Percentiles rank a stretch among this genome's conserved stretches.
These are phyloP conservation scores for Trypanosoma melophagium DNA, from an alignment of 208 protist species.

Conservation along the genomic window DNA sequence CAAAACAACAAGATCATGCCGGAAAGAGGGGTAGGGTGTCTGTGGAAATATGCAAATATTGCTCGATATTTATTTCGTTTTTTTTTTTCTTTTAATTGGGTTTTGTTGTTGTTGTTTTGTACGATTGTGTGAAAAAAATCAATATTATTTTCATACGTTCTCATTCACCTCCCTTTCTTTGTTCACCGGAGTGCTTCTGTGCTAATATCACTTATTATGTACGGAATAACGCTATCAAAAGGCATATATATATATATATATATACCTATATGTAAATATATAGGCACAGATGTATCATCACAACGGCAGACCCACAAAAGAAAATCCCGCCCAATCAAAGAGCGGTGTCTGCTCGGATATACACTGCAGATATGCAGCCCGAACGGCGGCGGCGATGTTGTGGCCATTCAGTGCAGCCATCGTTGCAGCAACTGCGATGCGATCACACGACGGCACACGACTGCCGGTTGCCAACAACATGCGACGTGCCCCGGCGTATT, in stretches of 20 bases:
- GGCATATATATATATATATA: neutral
- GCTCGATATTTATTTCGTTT: no score
- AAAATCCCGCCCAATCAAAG: conserved; percentile 35
- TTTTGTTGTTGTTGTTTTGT: no score
- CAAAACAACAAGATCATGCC: no score
- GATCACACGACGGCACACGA: conserved; percentile 15
- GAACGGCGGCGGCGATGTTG: conserved; percentile 10
- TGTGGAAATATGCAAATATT: no score
- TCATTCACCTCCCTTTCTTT: neutral
- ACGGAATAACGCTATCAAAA: neutral
- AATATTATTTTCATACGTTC: no score
- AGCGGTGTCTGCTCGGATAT: conserved; percentile 26
- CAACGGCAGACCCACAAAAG: conserved; percentile 32
- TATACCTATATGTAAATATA: neutral
- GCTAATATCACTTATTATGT: neutral
- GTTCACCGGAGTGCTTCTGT: neutral
- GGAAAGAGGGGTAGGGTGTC: no score
- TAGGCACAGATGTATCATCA: no score
- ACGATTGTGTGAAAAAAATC: no score
- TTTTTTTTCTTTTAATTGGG: no score
- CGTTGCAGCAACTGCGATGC: conserved; percentile 19
- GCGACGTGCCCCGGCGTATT: conserved; percentile 50
- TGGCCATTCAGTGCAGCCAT: conserved; percentile 15
- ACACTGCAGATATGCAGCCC: conserved; percentile 15
- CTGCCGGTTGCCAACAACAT: conserved; percentile 45